Percentiles rank a stretch among this genome's conserved stretches.
Evolutionary conservation across 805 yeast genomes (phyloP).

Genomic region (Groenewaldozyma tartarivorans): DNA sequence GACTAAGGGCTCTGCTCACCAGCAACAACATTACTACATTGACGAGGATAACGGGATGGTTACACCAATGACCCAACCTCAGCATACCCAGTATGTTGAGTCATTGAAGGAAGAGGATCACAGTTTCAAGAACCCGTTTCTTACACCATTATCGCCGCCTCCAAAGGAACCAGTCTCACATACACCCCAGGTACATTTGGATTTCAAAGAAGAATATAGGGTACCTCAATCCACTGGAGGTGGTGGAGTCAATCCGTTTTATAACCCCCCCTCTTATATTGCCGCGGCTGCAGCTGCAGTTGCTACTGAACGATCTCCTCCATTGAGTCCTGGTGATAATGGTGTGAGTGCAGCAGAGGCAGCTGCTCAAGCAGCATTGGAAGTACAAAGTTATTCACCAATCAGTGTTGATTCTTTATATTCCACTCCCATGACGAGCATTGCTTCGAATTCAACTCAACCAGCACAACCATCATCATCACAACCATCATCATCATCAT

Average conservation of each 20-base stretch:
- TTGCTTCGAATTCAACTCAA: too few relatives aligned
- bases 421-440: too few relatives aligned
- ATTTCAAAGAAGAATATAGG: background rate
- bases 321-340: slow-evolving; percentile 1
- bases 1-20: background rate
- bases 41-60: slow-evolving; percentile 3
- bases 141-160: slow-evolving; percentile 13
- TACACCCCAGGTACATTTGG: background rate
- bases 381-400: slow-evolving; percentile 12
- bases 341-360: slow-evolving; percentile 13
- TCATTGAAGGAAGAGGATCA: background rate
- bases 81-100: background rate
- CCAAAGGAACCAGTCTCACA: background rate
- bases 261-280: slow-evolving; percentile 23
- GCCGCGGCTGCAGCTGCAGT: slow-evolving; percentile 3
- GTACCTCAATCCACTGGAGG: slow-evolving; percentile 1
- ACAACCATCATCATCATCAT: too few relatives aligned
- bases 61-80: slow-evolving; percentile 5
- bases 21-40: background rate
- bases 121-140: slow-evolving; percentile 3
- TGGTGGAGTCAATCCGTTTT: slow-evolving; percentile 27
- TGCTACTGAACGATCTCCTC: background rate
- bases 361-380: slow-evolving; percentile 14
- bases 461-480: background rate
- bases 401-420: too few relatives aligned